phyloP scores from a whole-genome alignment of 2,329 filamentous ascomycete genomes.

The Seiridium unicorne region DNA sequence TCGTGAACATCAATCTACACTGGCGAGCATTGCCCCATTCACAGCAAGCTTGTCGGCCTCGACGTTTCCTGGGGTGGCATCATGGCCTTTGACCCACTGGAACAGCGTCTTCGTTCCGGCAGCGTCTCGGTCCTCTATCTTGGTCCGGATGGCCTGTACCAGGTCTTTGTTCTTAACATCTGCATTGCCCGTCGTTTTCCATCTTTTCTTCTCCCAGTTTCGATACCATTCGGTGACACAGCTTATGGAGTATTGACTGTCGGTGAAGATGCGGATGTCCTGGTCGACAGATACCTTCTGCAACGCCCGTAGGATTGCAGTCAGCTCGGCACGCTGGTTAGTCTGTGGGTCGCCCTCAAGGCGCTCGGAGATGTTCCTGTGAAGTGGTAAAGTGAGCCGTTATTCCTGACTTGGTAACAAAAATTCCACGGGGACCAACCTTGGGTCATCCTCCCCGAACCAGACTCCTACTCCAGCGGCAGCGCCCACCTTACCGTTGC shows the following conservation, averaged over 20 bases:
- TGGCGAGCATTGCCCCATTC: conserved; percentile 48
- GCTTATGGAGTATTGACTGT: conserved; percentile 87
- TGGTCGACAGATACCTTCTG: conserved; percentile 69
- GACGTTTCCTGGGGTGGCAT: conserved; percentile 68
- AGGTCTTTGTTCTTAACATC: conserved; percentile 86
- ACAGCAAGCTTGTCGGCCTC: conserved; percentile 80
- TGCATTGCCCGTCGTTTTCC: conserved; percentile 70
- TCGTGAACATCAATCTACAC: conserved; percentile 5
- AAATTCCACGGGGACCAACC: conserved; percentile 35
- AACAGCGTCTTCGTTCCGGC: conserved; percentile 66
- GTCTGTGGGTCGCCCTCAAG: conserved; percentile 76
- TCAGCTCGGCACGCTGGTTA: conserved; percentile 94
- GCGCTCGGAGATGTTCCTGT: conserved; percentile 69
- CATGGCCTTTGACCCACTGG: conserved; percentile 89
- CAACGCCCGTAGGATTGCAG: conserved; percentile 80
- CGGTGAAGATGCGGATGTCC: conserved; percentile 76
- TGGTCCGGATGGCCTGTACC: conserved; percentile 67
- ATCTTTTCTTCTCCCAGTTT: conserved; percentile 73
- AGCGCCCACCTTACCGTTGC: conserved; percentile 56
- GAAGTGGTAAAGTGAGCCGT: neutral
- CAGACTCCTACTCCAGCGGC: conserved; percentile 62
- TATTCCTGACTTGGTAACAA: neutral
- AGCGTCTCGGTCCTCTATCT: conserved; percentile 67
- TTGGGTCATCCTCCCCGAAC: conserved; percentile 55
- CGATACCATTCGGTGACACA: conserved; percentile 83